Evolutionary conservation across 257 asterid species (phyloP).

Genomic region (Solanum lycopersicoides): DNA sequence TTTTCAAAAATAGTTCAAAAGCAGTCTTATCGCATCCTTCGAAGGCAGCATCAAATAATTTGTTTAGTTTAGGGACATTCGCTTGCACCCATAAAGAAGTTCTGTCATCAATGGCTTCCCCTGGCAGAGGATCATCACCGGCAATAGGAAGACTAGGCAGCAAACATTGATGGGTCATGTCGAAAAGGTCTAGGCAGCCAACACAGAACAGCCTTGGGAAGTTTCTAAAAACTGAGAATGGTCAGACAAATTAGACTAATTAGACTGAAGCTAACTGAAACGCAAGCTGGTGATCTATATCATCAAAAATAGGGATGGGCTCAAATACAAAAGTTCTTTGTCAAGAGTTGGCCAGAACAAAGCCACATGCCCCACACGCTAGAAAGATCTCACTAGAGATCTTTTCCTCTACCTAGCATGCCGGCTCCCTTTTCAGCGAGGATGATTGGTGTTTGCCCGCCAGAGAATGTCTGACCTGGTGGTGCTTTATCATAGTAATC

Average conservation of each 20-base stretch:
- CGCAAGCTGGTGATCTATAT: background rate
- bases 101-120: background rate
- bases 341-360: background rate
- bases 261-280: background rate
- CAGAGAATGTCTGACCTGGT: background rate
- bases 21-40: background rate
- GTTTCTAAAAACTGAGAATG: background rate
- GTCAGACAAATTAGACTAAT: background rate
- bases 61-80: background rate
- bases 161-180: background rate
- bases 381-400: background rate
- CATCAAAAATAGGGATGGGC: background rate
- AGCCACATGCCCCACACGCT: background rate
- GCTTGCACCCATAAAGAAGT: background rate
- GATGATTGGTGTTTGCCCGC: background rate
- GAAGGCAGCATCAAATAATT: background rate
- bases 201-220: background rate
- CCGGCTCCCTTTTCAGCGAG: background rate
- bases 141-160: background rate
- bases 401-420: background rate
- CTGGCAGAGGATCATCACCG: background rate
- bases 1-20: background rate
- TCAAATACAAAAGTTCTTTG: background rate
- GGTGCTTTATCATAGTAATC: background rate
- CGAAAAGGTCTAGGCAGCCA: background rate